phyloP scores from a whole-genome alignment of 2,329 filamentous ascomycete species.

The Cytospora schulzeri region DNA sequence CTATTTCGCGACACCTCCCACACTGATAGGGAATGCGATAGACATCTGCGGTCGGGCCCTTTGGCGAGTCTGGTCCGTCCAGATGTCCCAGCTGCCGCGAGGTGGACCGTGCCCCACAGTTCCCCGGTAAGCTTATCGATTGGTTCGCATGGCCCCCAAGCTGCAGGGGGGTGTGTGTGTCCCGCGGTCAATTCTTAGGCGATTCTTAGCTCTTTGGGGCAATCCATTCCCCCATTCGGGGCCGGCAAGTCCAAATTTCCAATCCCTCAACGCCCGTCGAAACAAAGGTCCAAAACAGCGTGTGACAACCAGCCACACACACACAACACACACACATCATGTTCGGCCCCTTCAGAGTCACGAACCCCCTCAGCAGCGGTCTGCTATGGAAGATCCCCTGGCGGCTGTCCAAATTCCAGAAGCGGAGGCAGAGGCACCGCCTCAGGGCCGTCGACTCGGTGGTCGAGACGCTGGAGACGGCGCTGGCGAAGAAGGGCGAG shows the following conservation, averaged over 20 bases:
- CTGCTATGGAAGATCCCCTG: slow-evolving; percentile 97
- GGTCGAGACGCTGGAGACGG: slow-evolving; percentile 79
- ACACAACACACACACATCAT: slow-evolving; percentile 47
- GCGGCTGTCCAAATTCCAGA: slow-evolving; percentile 90
- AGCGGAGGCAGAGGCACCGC: slow-evolving; percentile 80
- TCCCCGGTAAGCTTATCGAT: slow-evolving; percentile 15
- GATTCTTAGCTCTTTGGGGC: slow-evolving; percentile 6
- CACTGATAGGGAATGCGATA: not conserved
- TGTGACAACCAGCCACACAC: not conserved
- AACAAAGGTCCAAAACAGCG: slow-evolving; percentile 1
- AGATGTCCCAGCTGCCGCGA: slow-evolving; percentile 8
- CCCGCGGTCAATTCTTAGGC: not conserved
- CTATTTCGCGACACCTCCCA: not conserved
- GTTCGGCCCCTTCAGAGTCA: slow-evolving; percentile 83
- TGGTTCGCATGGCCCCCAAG: slow-evolving; percentile 1
- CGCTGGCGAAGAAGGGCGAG: slow-evolving; percentile 72
- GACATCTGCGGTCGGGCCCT: not conserved
- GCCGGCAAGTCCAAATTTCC: slow-evolving; percentile 15
- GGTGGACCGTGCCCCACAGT: slow-evolving; percentile 16
- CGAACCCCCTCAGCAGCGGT: slow-evolving; percentile 74
- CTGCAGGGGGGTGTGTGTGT: not conserved
- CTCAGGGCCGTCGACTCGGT: slow-evolving; percentile 84
- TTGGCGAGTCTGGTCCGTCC: not conserved
- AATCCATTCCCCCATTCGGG: not conserved
- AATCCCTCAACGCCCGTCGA: not conserved